Conservation (phyloP, 1,139 yeast species). For the Taphrina confusa region DNA sequence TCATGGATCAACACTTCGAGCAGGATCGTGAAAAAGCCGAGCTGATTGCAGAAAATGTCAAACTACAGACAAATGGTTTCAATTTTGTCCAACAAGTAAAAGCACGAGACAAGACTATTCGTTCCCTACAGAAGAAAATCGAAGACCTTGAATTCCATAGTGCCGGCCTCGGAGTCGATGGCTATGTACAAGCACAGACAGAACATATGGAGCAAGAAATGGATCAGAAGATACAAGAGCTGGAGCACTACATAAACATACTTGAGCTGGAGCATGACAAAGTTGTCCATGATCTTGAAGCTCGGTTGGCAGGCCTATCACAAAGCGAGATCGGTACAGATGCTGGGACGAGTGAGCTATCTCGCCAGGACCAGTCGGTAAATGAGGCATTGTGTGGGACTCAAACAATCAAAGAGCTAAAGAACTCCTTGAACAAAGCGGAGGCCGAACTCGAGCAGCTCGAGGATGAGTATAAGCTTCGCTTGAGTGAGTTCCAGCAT, state of each 20-base stretch:
- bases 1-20: slow-evolving; percentile 31
- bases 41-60: slow-evolving; percentile 25
- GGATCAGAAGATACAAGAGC: neutral
- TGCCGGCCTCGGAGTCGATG: neutral
- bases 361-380: no score
- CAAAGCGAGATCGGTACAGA: neutral
- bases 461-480: slow-evolving; percentile 1
- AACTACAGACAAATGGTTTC: slow-evolving; percentile 19
- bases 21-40: slow-evolving; percentile 29
- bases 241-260: slow-evolving; percentile 15
- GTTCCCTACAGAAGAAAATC: slow-evolving; percentile 16
- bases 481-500: neutral
- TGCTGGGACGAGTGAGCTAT: no score
- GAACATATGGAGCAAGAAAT: neutral
- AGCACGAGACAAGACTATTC: slow-evolving; percentile 16
- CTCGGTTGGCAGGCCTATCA: neutral
- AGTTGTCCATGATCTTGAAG: neutral
- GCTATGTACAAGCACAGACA: neutral
- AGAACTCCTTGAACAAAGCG: neutral
- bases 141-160: neutral
- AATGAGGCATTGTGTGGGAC: no score
- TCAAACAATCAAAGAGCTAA: neutral
- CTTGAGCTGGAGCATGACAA: slow-evolving; percentile 11
- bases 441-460: slow-evolving; percentile 15
- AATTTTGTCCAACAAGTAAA: slow-evolving; percentile 25